phyloP scores from a whole-genome alignment of 2,329 filamentous ascomycete genomes.

The Fusarium phyllophilum region DNA sequence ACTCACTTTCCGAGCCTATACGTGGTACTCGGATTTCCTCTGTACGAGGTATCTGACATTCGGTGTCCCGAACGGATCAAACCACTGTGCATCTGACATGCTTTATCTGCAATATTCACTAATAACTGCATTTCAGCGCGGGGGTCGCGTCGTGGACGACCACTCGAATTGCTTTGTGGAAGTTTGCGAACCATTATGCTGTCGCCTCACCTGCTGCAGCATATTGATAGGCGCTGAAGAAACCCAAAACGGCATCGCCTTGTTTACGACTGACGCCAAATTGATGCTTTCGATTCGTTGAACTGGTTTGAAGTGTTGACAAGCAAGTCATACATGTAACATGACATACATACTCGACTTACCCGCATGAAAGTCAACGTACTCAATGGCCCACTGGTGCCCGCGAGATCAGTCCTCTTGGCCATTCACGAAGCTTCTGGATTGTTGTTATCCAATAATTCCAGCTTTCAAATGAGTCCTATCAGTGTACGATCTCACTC shows the following conservation, averaged over 20 bases:
- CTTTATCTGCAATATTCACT: slow-evolving; percentile 6
- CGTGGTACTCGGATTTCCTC: background rate
- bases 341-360: slow-evolving; percentile 29
- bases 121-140: slow-evolving; percentile 9
- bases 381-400: background rate
- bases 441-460: background rate
- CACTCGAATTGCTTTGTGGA: slow-evolving; percentile 17
- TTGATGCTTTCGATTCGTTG: slow-evolving; percentile 12
- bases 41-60: background rate
- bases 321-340: slow-evolving; percentile 31
- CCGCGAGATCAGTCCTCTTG: background rate
- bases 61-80: background rate
- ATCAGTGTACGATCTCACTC: slow-evolving; percentile 2
- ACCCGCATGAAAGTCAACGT: background rate
- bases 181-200: slow-evolving; percentile 35
- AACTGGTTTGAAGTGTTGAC: slow-evolving; percentile 2
- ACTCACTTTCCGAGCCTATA: background rate
- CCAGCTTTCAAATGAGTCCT: background rate
- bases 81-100: slow-evolving; percentile 9
- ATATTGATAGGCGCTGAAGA: slow-evolving; percentile 15
- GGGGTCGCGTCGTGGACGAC: slow-evolving; percentile 24
- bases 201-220: slow-evolving; percentile 17
- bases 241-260: slow-evolving; percentile 21
- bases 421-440: slow-evolving; percentile 13
- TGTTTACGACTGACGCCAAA: slow-evolving; percentile 27